These are phyloP conservation scores for Pythium vanterpoolii DNA, from an alignment of 352 stramenopile species.

Conservation along the genomic window DNA sequence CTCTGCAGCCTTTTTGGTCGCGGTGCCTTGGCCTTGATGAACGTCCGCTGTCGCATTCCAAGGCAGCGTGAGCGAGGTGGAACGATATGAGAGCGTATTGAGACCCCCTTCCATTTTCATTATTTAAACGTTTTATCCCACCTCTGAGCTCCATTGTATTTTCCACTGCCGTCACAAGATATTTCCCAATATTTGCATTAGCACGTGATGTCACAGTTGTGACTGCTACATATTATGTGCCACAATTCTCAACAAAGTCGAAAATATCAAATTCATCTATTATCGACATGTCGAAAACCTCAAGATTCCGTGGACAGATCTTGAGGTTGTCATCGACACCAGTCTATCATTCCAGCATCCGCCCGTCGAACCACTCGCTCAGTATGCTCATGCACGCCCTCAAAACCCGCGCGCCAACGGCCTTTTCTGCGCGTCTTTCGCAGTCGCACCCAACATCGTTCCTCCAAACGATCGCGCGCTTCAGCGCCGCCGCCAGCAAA, in stretches of 20 bases:
- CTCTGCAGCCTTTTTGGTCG: slow-evolving; percentile 1
- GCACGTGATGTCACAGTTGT: neutral
- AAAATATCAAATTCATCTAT: neutral
- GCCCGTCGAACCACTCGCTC: neutral
- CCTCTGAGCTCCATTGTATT: neutral
- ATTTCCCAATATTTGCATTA: neutral
- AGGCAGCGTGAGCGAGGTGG: slow-evolving; percentile 12
- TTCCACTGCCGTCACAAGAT: neutral
- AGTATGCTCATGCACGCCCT: slow-evolving; percentile 30
- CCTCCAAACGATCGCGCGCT: slow-evolving; percentile 27
- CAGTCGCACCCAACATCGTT: slow-evolving; percentile 12
- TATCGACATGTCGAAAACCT: slow-evolving; percentile 25
- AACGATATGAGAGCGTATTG: slow-evolving; percentile 22
- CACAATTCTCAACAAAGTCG: neutral
- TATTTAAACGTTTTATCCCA: neutral
- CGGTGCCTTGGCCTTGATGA: slow-evolving; percentile 8
- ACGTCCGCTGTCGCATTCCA: slow-evolving; percentile 15
- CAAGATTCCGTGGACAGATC: neutral
- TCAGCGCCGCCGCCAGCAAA: slow-evolving; percentile 73
- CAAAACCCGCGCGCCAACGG: slow-evolving; percentile 25
- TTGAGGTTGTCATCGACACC: neutral
- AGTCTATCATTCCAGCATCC: neutral
- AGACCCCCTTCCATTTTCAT: slow-evolving; percentile 2
- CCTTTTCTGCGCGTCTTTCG: slow-evolving; percentile 16
- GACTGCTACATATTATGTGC: neutral